phyloP scores from a whole-genome alignment of 2,329 filamentous ascomycete species.

The Claviceps arundinis region DNA sequence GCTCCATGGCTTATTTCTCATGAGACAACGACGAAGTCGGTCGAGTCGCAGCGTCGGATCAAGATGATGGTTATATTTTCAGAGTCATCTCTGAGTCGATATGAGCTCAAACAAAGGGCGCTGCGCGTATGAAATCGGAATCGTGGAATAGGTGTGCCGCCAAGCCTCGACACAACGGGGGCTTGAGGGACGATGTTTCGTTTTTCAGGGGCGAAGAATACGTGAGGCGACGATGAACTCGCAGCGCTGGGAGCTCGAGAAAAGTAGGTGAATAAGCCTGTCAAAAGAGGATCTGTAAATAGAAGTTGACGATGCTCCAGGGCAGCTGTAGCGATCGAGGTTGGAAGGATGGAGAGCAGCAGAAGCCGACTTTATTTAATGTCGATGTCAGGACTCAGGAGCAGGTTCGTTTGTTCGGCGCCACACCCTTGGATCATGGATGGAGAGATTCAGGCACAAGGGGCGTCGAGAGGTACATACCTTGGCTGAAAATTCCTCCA shows the following conservation, averaged over 20 bases:
- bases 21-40: background rate
- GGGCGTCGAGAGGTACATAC: background rate
- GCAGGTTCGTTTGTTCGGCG: background rate
- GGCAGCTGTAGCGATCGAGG: background rate
- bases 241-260: background rate
- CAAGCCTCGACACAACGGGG: background rate
- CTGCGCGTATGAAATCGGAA: background rate
- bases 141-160: background rate
- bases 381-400: constrained; percentile 1
- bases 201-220: background rate
- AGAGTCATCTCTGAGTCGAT: constrained; percentile 1
- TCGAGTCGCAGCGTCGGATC: background rate
- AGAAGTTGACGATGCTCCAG: background rate
- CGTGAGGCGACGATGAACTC: background rate
- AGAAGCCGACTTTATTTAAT: background rate
- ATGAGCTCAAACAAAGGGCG: background rate
- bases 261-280: background rate
- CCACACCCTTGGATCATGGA: background rate
- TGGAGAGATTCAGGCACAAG: constrained; percentile 2
- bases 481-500: background rate
- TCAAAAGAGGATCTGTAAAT: background rate
- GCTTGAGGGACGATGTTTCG: background rate
- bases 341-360: background rate
- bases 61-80: background rate
- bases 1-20: constrained; percentile 33